These are phyloP conservation scores for Dendryphion nanum DNA, from an alignment of 2,329 filamentous ascomycete genomes.

Conservation along the genomic window DNA sequence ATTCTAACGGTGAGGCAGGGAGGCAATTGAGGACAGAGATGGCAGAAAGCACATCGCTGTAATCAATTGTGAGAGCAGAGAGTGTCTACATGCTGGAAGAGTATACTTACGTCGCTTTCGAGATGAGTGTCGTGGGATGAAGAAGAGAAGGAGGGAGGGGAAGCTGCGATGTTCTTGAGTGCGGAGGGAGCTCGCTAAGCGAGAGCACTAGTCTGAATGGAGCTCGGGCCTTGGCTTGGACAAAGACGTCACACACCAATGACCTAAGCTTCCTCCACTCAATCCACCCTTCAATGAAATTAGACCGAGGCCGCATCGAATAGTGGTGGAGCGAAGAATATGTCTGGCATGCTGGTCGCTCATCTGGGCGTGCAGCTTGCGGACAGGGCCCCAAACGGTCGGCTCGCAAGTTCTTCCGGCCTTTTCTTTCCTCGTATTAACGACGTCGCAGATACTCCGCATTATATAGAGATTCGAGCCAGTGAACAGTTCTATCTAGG, in stretches of 20 bases:
- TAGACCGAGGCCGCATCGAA: too few relatives aligned
- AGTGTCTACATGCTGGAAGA: neutral
- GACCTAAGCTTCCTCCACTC: too few relatives aligned
- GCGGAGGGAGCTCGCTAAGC: conserved; percentile 26
- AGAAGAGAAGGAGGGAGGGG: conserved; percentile 28
- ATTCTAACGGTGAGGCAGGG: conserved; percentile 9
- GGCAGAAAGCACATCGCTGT: neutral
- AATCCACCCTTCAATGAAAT: too few relatives aligned
- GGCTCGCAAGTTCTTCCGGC: conserved; percentile 4
- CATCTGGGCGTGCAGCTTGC: conserved; percentile 23
- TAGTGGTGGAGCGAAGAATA: too few relatives aligned
- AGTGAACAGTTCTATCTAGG: conserved; percentile 39
- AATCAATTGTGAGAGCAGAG: neutral
- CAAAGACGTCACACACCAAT: too few relatives aligned
- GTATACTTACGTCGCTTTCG: conserved; percentile 41
- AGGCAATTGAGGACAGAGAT: conserved; percentile 4
- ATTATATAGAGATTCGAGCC: conserved; percentile 28
- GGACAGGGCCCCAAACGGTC: conserved; percentile 16
- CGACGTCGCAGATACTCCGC: conserved; percentile 17
- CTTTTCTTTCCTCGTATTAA: neutral
- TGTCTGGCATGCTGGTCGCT: conserved; percentile 26
- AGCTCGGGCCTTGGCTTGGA: too few relatives aligned
- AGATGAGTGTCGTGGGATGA: conserved; percentile 44
- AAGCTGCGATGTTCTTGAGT: conserved; percentile 11
- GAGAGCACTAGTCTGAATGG: too few relatives aligned